phyloP scores from a whole-genome alignment of 2,329 filamentous ascomycete species.

The Sarocladium strictum region DNA sequence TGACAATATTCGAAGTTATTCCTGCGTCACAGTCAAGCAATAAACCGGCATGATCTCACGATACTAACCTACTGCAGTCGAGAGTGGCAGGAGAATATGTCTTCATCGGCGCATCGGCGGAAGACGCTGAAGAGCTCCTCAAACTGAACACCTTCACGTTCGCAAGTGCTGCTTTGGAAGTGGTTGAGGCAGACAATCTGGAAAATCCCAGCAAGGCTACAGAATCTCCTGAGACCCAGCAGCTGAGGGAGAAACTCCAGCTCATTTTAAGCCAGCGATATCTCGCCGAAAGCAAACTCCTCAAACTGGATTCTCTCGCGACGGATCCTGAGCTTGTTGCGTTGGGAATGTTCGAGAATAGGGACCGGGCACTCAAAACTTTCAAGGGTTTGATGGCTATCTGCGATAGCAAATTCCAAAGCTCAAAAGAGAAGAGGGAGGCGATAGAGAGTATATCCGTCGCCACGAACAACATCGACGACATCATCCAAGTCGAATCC shows the following conservation, averaged over 20 bases:
- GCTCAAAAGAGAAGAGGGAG: conserved; percentile 63
- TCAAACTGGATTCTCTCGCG: conserved; percentile 75
- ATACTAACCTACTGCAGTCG: conserved; percentile 68
- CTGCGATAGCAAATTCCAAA: conserved; percentile 72
- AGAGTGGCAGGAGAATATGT: conserved; percentile 63
- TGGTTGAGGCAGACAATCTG: conserved; percentile 42
- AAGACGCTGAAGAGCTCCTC: conserved; percentile 57
- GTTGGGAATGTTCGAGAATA: conserved; percentile 70
- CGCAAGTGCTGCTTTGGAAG: conserved; percentile 56
- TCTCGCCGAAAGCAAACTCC: conserved; percentile 61
- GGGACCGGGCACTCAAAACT: conserved; percentile 72
- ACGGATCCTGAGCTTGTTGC: conserved; percentile 64
- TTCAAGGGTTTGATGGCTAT: conserved; percentile 90
- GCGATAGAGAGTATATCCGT: conserved; percentile 79
- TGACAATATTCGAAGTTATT: neutral
- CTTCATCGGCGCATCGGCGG: conserved; percentile 59
- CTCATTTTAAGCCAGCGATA: conserved; percentile 71
- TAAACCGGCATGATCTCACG: neutral
- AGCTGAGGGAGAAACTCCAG: conserved; percentile 64
- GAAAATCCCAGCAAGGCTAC: conserved; percentile 30
- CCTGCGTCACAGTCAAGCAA: neutral
- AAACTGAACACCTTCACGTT: conserved; percentile 65
- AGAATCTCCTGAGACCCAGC: conserved; percentile 46
- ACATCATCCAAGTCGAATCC: conserved; percentile 65
- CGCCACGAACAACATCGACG: conserved; percentile 70